Conservation (phyloP, 2,329 filamentous ascomycete species). For the Salinomyces thailandicus region DNA sequence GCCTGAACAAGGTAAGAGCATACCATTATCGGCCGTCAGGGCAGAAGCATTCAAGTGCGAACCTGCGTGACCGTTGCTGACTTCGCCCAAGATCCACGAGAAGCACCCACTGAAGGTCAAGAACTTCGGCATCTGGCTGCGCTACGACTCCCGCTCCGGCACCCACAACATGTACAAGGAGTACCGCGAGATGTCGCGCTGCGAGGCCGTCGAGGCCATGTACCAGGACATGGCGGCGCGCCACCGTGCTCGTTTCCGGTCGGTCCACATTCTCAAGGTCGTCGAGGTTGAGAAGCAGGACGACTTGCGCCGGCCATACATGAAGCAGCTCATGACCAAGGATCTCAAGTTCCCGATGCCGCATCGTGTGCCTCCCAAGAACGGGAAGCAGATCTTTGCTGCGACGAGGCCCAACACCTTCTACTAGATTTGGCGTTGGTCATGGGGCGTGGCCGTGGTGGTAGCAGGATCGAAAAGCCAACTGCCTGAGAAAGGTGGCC, state of each 20-base stretch:
- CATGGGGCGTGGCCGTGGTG: too few species aligned
- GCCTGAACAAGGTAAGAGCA: slow-evolving; percentile 74
- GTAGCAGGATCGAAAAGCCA: too few species aligned
- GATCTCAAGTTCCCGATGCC: slow-evolving; percentile 95
- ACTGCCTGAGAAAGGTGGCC: too few species aligned
- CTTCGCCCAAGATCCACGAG: slow-evolving; percentile 88
- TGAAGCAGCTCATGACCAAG: slow-evolving; percentile 96
- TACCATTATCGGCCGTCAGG: background rate
- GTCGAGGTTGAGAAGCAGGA: slow-evolving; percentile 92
- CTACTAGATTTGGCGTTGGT: too few species aligned
- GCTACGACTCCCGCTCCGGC: slow-evolving; percentile 98
- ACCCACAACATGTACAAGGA: slow-evolving; percentile 99
- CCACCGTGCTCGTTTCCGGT: slow-evolving; percentile 95
- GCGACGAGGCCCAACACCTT: slow-evolving; percentile 92
- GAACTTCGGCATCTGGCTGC: slow-evolving; percentile 99
- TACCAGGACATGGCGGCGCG: slow-evolving; percentile 99
- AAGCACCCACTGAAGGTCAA: slow-evolving; percentile 99
- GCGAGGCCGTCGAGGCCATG: slow-evolving; percentile 87
- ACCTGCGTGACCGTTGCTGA: background rate
- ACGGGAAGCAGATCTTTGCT: slow-evolving; percentile 83
- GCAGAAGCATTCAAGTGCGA: too few species aligned
- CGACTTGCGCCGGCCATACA: slow-evolving; percentile 96
- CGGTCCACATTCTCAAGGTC: slow-evolving; percentile 97
- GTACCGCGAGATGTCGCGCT: slow-evolving; percentile 97
- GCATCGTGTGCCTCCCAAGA: slow-evolving; percentile 80